phyloP scores from a whole-genome alignment of 805 yeast species.

The Candida boleticola region DNA sequence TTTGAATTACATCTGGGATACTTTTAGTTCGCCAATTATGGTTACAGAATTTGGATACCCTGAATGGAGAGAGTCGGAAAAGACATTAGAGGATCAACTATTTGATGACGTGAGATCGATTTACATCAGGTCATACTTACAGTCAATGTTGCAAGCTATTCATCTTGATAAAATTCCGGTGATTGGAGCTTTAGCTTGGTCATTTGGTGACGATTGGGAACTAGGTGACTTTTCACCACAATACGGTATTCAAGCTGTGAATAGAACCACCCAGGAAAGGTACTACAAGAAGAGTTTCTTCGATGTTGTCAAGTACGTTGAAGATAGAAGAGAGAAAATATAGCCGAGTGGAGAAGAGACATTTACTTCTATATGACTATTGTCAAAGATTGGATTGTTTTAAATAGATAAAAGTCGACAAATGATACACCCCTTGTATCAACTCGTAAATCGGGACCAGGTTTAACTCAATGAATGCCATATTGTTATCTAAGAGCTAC shows the following conservation, averaged over 20 bases:
- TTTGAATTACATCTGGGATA: conserved; percentile 24
- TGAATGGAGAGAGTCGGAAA: conserved; percentile 26
- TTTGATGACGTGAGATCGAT: conserved; percentile 26
- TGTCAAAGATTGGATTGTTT: too few species aligned
- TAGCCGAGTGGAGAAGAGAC: too few species aligned
- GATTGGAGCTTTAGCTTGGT: conserved; percentile 32
- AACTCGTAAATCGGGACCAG: too few species aligned
- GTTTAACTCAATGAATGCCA: too few species aligned
- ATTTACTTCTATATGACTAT: too few species aligned
- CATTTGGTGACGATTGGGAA: conserved; percentile 32
- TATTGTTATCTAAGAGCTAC: too few species aligned
- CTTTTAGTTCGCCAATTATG: conserved; percentile 21
- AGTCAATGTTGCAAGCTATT: conserved; percentile 21
- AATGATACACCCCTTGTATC: too few species aligned
- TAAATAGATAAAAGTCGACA: too few species aligned
- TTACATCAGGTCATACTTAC: conserved; percentile 26
- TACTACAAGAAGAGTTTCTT: conserved; percentile 21
- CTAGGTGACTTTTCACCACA: conserved; percentile 24
- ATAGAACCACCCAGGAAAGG: conserved; percentile 25
- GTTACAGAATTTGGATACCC: conserved; percentile 36
- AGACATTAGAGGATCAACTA: conserved; percentile 21
- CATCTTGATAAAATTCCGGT: conserved; percentile 24
- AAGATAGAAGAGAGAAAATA: conserved; percentile 11
- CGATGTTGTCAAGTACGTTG: conserved; percentile 10
- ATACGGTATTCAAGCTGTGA: conserved; percentile 24